phyloP scores from a whole-genome alignment of 768 basidiomycete genomes.

The Lentinula sp. region DNA sequence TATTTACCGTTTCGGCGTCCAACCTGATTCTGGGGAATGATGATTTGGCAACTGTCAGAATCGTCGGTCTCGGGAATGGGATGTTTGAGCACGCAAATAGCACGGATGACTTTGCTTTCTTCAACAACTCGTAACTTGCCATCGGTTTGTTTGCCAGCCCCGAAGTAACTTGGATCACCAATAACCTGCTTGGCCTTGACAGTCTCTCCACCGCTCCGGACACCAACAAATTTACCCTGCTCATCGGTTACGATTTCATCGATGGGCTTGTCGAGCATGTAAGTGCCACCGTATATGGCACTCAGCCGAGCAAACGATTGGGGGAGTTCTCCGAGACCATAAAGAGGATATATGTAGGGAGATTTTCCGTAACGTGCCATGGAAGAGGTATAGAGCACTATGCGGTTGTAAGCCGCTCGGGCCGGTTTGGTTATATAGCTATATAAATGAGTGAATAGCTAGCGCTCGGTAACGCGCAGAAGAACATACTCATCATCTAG shows the following conservation, averaged over 20 bases:
- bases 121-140: slow-evolving; percentile 88
- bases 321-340: slow-evolving; percentile 97
- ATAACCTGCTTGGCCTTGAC: slow-evolving; percentile 98
- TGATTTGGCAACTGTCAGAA: slow-evolving; percentile 91
- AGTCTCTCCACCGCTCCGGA: slow-evolving; percentile 82
- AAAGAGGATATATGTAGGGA: slow-evolving; percentile 98
- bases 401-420: slow-evolving; percentile 86
- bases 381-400: slow-evolving; percentile 94
- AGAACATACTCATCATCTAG: slow-evolving; percentile 88
- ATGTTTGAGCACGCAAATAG: slow-evolving; percentile 97
- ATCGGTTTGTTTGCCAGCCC: slow-evolving; percentile 56
- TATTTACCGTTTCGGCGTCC: slow-evolving; percentile 80
- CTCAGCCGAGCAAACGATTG: slow-evolving; percentile 97
- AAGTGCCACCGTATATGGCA: slow-evolving; percentile 98
- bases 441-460: background rate
- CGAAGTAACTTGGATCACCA: slow-evolving; percentile 97
- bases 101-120: slow-evolving; percentile 90
- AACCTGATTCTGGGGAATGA: slow-evolving; percentile 99
- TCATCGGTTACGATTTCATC: slow-evolving; percentile 84
- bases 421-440: slow-evolving; percentile 95
- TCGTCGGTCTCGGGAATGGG: slow-evolving; percentile 97
- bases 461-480: background rate
- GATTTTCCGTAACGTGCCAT: slow-evolving; percentile 99
- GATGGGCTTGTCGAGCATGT: slow-evolving; percentile 97
- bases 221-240: slow-evolving; percentile 89